Base-by-base conservation (phyloP, 306 rosid genomes). In the Citrullus mucosospermus region DNA sequence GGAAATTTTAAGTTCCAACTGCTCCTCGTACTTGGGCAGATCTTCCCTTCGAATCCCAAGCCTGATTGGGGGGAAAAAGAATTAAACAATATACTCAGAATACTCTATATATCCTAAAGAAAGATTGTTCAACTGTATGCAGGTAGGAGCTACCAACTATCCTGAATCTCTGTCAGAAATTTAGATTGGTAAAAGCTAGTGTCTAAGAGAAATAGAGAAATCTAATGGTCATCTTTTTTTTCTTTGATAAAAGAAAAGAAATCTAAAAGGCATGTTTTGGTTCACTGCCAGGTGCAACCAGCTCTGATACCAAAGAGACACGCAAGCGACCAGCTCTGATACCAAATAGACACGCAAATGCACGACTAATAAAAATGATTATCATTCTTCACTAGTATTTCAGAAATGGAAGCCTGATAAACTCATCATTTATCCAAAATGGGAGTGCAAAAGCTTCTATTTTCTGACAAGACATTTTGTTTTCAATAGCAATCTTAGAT, bases 21-120 rank as follows among this genome's bases (percentile, higher is more conserved):
- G 80, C 65, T 90, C 99, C 84, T 91, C 99, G 17, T 82, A 82
- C 88, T 92, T 92, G 30, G 97, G 96, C 56, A 96, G 86, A 62
- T 91, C 90, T 83, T 93, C 88, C 87, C 78, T 82, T 50, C 81
- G 83, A 83, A 93, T 79, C 81, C 97, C 97, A 83, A 93, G 91
- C 81, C 98, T 88, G 77, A 77, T 67, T 12, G 8, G 61, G 17
- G 43, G 43, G 41, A 4, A 9, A 53, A 6, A 53, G 6, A 12
- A 20, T n/a, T 72, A 28, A 60, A 54, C 72, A 13, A 69, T 16
- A 65, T 30, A 4, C 2, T 53, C 41, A 3, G 15, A 53, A 38
- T 43, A 71, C 25, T 22, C 41, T 46, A 48, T 46, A 13, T n/a
- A 44, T 44, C 50, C 50, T 6, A 36, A 36, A 36, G 39, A 36